These are phyloP conservation scores for Voacanga thouarsii DNA, from an alignment of 257 asterid genomes.

Conservation along the genomic window DNA sequence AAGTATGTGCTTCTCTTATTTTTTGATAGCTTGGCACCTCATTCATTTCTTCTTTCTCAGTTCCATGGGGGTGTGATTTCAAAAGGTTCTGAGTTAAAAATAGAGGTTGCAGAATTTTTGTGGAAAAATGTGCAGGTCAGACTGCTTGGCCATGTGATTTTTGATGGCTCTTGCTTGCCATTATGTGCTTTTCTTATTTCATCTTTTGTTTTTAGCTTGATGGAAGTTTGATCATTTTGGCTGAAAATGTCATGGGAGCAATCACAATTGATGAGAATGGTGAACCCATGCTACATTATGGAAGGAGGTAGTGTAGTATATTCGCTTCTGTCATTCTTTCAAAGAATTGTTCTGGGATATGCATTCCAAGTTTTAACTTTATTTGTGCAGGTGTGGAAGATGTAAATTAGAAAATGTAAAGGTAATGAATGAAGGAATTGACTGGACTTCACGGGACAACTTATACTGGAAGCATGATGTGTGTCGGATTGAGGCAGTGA, in stretches of 20 bases:
- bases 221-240: conserved; percentile 80
- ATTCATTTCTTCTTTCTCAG: conserved; percentile 40
- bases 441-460: conserved; percentile 77
- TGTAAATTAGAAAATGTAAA: conserved; percentile 79
- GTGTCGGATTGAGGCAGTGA: conserved; percentile 71
- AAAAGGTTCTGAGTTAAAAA: conserved; percentile 82
- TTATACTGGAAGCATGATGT: conserved; percentile 95
- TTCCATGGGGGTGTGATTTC: conserved; percentile 85
- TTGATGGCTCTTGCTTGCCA: conserved; percentile 15
- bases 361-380: conserved; percentile 17
- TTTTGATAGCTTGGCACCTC: conserved; percentile 15
- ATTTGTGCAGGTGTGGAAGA: conserved; percentile 66
- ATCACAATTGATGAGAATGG: conserved; percentile 37
- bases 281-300: conserved; percentile 73
- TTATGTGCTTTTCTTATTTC: conserved; percentile 28
- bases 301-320: conserved; percentile 57
- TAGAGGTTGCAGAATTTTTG: conserved; percentile 85
- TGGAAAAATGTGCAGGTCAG: conserved; percentile 94
- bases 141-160: conserved; percentile 13
- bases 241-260: conserved; percentile 83
- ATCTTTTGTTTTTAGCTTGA: conserved; percentile 61
- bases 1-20: background rate
- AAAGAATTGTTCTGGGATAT: conserved; percentile 18
- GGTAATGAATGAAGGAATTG: conserved; percentile 73
- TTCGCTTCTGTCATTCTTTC: conserved; percentile 12